phyloP scores from a whole-genome alignment of 2,329 filamentous ascomycete species.

The Torrubiellomyces zombiae region DNA sequence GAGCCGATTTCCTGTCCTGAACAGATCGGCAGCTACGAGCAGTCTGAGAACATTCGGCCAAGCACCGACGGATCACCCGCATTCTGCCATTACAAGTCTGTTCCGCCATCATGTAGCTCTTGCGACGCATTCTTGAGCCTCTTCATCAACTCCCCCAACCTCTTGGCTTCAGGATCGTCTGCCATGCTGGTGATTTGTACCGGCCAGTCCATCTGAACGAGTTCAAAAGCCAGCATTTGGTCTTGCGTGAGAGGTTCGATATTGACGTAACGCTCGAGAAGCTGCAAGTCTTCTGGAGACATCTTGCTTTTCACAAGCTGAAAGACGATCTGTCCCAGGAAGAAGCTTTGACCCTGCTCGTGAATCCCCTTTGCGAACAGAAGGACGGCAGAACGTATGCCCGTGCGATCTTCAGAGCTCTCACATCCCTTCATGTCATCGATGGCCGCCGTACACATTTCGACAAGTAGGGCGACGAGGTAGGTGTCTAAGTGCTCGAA shows the following conservation, averaged over 20 bases:
- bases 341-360: neutral
- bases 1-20: too few relatives aligned
- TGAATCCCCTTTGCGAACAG: neutral
- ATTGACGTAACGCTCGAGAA: neutral
- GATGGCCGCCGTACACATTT: neutral
- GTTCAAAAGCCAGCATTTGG: neutral
- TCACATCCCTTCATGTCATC: neutral
- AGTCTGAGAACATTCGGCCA: too few relatives aligned
- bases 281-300: neutral
- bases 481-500: conserved; percentile 2
- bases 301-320: neutral
- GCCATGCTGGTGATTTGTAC: neutral
- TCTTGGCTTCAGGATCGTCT: neutral
- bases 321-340: neutral
- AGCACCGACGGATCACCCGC: too few relatives aligned
- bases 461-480: neutral
- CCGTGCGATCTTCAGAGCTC: neutral
- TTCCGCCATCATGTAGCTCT: too few relatives aligned
- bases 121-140: neutral
- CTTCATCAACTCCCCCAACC: neutral
- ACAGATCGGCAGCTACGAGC: too few relatives aligned
- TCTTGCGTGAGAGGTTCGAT: neutral
- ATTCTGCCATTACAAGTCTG: neutral
- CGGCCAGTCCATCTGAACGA: conserved; percentile 1
- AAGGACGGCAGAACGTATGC: neutral